Evolutionary conservation across 2,329 filamentous ascomycete genomes (phyloP).

Genomic region (Fusarium sambucinum): DNA sequence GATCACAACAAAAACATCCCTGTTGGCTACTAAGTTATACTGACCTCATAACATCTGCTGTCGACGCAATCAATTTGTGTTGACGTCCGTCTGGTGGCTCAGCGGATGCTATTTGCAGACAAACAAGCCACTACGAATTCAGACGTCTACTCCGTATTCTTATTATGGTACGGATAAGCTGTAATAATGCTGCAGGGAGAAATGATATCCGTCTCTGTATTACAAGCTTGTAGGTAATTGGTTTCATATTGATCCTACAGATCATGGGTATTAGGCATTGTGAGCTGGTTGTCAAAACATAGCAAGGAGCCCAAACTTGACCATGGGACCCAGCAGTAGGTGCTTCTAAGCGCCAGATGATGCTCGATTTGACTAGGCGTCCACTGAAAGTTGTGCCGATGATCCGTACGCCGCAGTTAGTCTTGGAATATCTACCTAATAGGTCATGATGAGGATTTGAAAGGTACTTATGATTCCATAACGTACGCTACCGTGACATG

Average conservation of each 20-base stretch:
- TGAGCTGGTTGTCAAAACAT: slow-evolving; percentile 4
- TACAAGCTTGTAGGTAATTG: slow-evolving; percentile 9
- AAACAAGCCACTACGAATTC: slow-evolving; percentile 18
- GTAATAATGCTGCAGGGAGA: neutral
- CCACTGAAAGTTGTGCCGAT: slow-evolving; percentile 30
- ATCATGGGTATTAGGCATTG: slow-evolving; percentile 1
- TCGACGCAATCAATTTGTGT: slow-evolving; percentile 34
- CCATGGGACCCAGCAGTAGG: slow-evolving; percentile 5
- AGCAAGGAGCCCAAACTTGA: neutral
- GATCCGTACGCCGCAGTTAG: slow-evolving; percentile 28
- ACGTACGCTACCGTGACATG: slow-evolving; percentile 7
- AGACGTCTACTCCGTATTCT: neutral
- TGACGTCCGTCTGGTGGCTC: slow-evolving; percentile 45
- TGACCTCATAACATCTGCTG: neutral
- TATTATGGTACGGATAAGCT: neutral
- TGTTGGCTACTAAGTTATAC: neutral
- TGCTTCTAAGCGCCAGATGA: slow-evolving; percentile 30
- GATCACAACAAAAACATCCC: neutral
- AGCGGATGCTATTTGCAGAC: slow-evolving; percentile 22
- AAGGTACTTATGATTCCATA: slow-evolving; percentile 18
- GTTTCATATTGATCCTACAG: slow-evolving; percentile 24
- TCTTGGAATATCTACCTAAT: neutral
- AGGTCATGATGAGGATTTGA: neutral
- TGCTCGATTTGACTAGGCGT: slow-evolving; percentile 28
- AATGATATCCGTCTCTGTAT: neutral